These are phyloP conservation scores for Pestalotiopsis sp. DNA, from an alignment of 2,329 filamentous ascomycete species.

Conservation along the genomic window DNA sequence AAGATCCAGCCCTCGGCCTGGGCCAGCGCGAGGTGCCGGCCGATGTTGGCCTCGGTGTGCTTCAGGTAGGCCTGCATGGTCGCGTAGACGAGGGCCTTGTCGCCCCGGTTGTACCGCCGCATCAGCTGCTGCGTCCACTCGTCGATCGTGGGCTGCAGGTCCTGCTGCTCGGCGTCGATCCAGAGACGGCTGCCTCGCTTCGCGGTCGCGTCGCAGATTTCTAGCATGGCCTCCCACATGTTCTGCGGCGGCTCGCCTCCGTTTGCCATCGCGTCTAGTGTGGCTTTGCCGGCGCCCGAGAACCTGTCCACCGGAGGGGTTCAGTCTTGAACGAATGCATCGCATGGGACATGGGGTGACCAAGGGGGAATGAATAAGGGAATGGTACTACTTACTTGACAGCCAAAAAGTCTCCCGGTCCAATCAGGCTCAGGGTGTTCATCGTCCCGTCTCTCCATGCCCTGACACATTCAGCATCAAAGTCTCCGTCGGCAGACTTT, in stretches of 20 bases:
- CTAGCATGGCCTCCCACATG: not conserved
- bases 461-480: not conserved
- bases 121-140: slow-evolving; percentile 1
- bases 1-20: slow-evolving; percentile 2
- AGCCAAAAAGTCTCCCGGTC: not conserved
- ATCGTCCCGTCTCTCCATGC: not conserved
- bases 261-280: not conserved
- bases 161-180: slow-evolving; percentile 8
- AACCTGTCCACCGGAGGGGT: not conserved
- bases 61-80: slow-evolving; percentile 8
- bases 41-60: not conserved
- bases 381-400: not conserved
- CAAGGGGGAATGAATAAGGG: not conserved
- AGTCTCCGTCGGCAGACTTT: not conserved
- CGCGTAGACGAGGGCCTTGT: not conserved
- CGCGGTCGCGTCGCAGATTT: not conserved
- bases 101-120: slow-evolving; percentile 1
- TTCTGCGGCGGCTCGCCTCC: not conserved
- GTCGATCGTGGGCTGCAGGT: not conserved
- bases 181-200: not conserved
- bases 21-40: not conserved
- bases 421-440: not conserved
- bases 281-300: not conserved
- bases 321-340: not conserved
- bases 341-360: not conserved